Evolutionary conservation across 208 protist genomes (phyloP).

Genomic region (Phytomonas sp.): DNA sequence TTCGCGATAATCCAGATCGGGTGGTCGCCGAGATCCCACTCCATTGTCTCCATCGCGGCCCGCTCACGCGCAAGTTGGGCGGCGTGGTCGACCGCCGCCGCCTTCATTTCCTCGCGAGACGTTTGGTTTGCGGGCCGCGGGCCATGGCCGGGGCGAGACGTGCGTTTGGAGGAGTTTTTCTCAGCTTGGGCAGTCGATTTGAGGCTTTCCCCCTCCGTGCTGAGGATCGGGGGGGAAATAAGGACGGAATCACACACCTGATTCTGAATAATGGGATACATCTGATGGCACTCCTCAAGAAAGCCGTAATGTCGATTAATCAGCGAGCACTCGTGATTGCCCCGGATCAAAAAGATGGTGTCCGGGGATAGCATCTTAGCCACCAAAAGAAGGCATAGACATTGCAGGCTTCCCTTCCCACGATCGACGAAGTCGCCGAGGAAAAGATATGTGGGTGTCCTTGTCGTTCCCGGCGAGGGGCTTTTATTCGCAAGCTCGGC

Average conservation of each 20-base stretch:
- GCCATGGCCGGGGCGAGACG: too few relatives aligned
- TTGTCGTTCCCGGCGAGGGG: conserved; percentile 23
- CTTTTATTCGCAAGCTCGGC: too few relatives aligned
- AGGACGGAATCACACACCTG: neutral
- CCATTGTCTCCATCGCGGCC: conserved; percentile 19
- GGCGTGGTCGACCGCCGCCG: conserved; percentile 8
- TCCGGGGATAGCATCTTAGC: conserved; percentile 97
- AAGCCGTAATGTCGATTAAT: conserved; percentile 99
- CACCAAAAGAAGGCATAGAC: conserved; percentile 88
- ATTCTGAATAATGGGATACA: conserved; percentile 51
- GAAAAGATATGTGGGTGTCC: conserved; percentile 94
- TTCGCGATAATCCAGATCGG: conserved; percentile 74
- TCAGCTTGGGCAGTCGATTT: too few relatives aligned
- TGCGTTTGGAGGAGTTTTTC: neutral
- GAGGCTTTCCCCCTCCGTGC: neutral
- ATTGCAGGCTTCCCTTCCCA: conserved; percentile 95
- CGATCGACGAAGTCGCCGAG: conserved; percentile 99
- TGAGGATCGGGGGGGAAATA: neutral
- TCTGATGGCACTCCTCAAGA: conserved; percentile 96
- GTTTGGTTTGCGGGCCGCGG: too few relatives aligned
- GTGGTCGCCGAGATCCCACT: conserved; percentile 64
- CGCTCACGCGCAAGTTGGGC: neutral
- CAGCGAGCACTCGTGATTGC: conserved; percentile 98
- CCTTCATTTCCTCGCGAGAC: too few relatives aligned
- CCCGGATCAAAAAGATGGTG: conserved; percentile 97